phyloP scores from a whole-genome alignment of 2,329 filamentous ascomycete species.

The Fusarium sp. region DNA sequence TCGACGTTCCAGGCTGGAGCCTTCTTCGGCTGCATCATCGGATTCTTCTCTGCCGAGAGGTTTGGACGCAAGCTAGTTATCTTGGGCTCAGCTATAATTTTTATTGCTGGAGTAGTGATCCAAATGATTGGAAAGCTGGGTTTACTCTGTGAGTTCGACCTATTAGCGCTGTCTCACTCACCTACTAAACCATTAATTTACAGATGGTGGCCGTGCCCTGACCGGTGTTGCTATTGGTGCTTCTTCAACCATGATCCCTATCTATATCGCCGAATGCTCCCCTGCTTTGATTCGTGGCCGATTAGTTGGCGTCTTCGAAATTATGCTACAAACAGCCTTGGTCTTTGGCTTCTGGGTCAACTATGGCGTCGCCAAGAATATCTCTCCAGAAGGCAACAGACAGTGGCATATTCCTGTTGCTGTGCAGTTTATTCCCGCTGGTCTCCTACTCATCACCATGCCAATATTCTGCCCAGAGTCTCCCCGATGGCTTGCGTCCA shows the following conservation, averaged over 20 bases:
- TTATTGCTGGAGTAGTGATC: background rate
- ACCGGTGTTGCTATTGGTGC: background rate
- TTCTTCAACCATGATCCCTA: background rate
- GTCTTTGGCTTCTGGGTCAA: constrained; percentile 30
- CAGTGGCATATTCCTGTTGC: constrained; percentile 61
- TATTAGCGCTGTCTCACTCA: too few relatives aligned
- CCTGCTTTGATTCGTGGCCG: background rate
- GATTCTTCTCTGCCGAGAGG: background rate
- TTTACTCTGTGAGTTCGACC: too few relatives aligned
- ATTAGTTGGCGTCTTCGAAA: background rate
- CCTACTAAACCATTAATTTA: too few relatives aligned
- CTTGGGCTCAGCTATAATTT: background rate
- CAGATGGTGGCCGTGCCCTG: background rate
- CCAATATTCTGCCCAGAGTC: background rate
- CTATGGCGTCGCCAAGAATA: constrained; percentile 40
- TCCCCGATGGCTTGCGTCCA: background rate
- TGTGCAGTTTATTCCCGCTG: constrained; percentile 39
- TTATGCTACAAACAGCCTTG: background rate
- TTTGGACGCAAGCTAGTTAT: background rate
- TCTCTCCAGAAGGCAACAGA: constrained; percentile 17
- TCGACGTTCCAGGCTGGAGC: background rate
- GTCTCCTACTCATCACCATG: constrained; percentile 49
- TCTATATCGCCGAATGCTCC: background rate
- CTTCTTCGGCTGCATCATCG: background rate
- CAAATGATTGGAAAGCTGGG: background rate